phyloP scores from a whole-genome alignment of 441 rosid species.

The Gossypium gossypioides region DNA sequence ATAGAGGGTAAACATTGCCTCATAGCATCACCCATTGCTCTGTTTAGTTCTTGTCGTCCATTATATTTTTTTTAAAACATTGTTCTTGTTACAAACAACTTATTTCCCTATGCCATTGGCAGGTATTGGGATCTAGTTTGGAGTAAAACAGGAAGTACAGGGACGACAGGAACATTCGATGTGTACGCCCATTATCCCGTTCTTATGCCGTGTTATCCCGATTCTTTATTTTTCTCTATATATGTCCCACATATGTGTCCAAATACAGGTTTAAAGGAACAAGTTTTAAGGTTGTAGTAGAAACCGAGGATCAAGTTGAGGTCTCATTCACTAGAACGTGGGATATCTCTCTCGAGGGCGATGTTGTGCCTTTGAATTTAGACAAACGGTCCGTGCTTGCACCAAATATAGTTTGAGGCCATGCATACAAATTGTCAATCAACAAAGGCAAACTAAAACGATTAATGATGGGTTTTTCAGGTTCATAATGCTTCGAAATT shows the following conservation, averaged over 20 bases:
- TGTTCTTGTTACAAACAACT: neutral
- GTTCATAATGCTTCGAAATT: conserved; percentile 36
- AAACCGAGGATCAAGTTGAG: conserved; percentile 39
- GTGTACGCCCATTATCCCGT: conserved; percentile 20
- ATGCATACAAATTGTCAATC: too few species aligned
- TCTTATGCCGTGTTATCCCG: neutral
- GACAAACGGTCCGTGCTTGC: conserved; percentile 54
- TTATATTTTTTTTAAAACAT: neutral
- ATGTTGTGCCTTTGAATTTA: conserved; percentile 34
- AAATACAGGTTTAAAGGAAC: conserved; percentile 19
- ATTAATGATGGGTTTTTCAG: conserved; percentile 12
- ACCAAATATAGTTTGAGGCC: neutral
- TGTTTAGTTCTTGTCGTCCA: neutral
- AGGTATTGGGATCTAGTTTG: conserved; percentile 70
- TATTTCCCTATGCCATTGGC: neutral
- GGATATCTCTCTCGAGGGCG: conserved; percentile 39
- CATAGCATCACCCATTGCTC: neutral
- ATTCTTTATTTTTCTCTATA: neutral
- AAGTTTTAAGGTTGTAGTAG: conserved; percentile 28
- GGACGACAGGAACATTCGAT: conserved; percentile 42
- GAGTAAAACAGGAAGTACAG: conserved; percentile 34
- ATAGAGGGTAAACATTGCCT: conserved; percentile 31
- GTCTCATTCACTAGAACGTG: conserved; percentile 39
- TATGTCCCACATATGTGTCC: neutral
- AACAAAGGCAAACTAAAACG: too few species aligned